These are phyloP conservation scores for Aspergillus wentii DNA, from an alignment of 495 filamentous ascomycete genomes.

Conservation along the genomic window DNA sequence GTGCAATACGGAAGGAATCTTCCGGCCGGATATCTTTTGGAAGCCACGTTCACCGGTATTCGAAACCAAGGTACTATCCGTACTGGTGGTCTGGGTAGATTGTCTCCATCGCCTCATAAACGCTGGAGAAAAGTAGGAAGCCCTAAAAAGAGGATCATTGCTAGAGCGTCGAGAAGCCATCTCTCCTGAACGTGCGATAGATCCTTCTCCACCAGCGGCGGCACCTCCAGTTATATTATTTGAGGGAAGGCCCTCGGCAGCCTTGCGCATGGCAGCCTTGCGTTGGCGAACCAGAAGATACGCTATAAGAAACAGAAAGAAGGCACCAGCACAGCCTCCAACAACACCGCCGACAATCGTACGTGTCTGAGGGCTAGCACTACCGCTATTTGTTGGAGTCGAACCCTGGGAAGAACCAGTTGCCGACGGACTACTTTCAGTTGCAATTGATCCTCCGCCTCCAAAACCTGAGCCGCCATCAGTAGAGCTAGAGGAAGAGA, in stretches of 20 bases:
- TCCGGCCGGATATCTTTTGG: constrained; percentile 64
- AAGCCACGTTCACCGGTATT: constrained; percentile 48
- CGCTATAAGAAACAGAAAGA: constrained; percentile 48
- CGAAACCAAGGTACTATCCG: constrained; percentile 34
- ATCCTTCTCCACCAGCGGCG: constrained; percentile 3
- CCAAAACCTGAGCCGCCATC: constrained; percentile 1
- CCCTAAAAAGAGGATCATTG: constrained; percentile 51
- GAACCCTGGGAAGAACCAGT: constrained; percentile 2
- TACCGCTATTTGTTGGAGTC: too few species aligned
- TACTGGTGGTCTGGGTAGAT: constrained; percentile 35
- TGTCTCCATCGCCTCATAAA: constrained; percentile 39
- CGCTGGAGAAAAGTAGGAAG: constrained; percentile 44
- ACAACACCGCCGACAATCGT: constrained; percentile 60
- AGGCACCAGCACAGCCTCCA: constrained; percentile 57
- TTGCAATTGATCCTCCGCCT: constrained; percentile 2
- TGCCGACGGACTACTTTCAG: constrained; percentile 3
- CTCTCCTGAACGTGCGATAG: constrained; percentile 12
- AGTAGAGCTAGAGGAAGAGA: neutral
- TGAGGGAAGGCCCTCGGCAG: constrained; percentile 21
- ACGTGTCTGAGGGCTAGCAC: constrained; percentile 18
- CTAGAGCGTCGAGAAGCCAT: constrained; percentile 50
- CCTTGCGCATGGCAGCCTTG: constrained; percentile 13
- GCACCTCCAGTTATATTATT: constrained; percentile 6
- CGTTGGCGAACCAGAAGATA: constrained; percentile 48
- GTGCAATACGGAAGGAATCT: constrained; percentile 65